Base-by-base conservation (phyloP, 2,329 filamentous ascomycete genomes). In the Aspergillus hortae region DNA sequence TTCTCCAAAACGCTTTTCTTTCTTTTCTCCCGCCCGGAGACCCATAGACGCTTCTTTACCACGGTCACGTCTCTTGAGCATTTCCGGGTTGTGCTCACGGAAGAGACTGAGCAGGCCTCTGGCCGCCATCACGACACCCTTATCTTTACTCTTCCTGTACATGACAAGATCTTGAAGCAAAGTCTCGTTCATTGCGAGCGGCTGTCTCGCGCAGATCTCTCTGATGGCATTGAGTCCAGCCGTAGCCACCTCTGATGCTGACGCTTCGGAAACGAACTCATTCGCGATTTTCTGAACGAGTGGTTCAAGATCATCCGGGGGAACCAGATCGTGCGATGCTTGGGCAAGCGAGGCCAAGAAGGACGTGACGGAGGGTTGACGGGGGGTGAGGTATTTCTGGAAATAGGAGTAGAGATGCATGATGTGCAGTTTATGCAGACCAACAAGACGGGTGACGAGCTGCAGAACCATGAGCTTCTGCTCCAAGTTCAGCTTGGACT, bases 71-170 rank as follows among this genome's bases (percentile, higher is more conserved):
- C 90, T 95, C 72, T 87, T 88, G 54, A 99, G 77, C 75, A 97
- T 82, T 60, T 95, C 89, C 0, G 94, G 90, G 33, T 88, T 91
- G 12, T 96, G 88, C 66, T 97, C 92, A 61, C 94, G 81, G 76
- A 95, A 99, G 5, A 99, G 79, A 21, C 90, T 90, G 40, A 99
- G 78, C 6, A 99, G 77, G 57, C 94, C 92, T 70, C 94, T 92
- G 12, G 92, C 91, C 6, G 94, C 94, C 94, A 99, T 97, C 83
- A 95, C 92, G n/a, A 94, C 89, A 54, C 92, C 92, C 77, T 97
- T 99, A 67, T 99, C 94, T 69, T 99, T 99, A 67, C 90, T 95
- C 78, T 95, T 96, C 55, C 90, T 84, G 74, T 99, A 97, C 77
- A 94, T 88, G 9, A 97, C 91, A 48, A 99, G 75, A 77, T 99